Percentiles rank a stretch among this genome's conserved stretches.
phyloP scores from a whole-genome alignment of 83 land plant genomes.

The Picea engelmannii region DNA sequence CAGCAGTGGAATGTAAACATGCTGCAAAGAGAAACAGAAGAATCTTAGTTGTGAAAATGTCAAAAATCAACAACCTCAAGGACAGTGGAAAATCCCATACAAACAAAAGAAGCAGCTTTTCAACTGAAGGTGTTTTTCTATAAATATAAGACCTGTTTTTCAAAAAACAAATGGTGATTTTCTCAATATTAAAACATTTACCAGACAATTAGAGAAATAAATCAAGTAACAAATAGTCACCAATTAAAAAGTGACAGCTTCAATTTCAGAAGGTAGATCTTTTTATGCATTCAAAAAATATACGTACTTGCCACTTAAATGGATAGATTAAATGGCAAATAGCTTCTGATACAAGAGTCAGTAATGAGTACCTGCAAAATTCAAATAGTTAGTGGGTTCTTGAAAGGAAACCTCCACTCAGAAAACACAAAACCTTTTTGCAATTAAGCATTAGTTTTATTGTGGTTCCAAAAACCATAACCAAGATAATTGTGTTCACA shows the following conservation, averaged over 20 bases:
- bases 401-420: background rate
- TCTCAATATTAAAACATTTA: background rate
- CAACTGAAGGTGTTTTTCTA: too few relatives aligned
- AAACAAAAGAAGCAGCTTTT: background rate
- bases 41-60: background rate
- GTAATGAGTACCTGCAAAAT: constrained; percentile 74
- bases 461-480: background rate
- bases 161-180: too few relatives aligned
- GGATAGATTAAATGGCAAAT: constrained; percentile 99
- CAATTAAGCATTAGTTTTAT: background rate
- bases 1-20: constrained; percentile 96
- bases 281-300: background rate
- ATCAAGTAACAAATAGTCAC: background rate
- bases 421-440: background rate
- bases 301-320: constrained; percentile 91
- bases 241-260: background rate
- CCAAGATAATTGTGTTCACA: background rate
- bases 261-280: background rate
- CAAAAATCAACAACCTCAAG: background rate
- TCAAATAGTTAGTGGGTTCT: background rate
- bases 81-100: background rate
- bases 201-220: background rate
- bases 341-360: constrained; percentile 95
- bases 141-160: too few relatives aligned
- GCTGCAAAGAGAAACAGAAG: constrained; percentile 66